Evolutionary conservation across 805 yeast genomes (phyloP).

Genomic region (Lipomyces spencermartinsiae): DNA sequence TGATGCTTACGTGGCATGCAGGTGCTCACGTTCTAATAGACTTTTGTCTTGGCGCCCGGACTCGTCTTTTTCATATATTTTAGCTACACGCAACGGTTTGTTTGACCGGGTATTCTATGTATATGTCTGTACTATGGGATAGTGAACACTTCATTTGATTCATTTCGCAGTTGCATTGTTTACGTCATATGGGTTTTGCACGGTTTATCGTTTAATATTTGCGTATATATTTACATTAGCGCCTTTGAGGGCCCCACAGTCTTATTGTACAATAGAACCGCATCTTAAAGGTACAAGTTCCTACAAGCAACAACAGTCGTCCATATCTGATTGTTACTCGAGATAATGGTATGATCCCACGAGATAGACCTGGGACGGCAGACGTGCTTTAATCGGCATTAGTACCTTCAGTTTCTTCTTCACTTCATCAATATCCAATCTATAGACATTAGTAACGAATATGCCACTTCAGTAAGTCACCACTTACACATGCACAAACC

Average conservation of each 20-base stretch:
- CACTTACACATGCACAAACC: slow-evolving; percentile 70
- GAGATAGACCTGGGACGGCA: slow-evolving; percentile 76
- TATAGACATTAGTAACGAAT: slow-evolving; percentile 37
- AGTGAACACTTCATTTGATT: background rate
- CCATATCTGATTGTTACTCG: slow-evolving; percentile 56
- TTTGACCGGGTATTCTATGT: background rate
- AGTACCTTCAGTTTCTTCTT: slow-evolving; percentile 71
- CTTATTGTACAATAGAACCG: slow-evolving; percentile 1
- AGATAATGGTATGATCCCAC: slow-evolving; percentile 81
- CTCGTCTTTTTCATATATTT: background rate
- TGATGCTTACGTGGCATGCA: background rate
- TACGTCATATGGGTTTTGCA: slow-evolving; percentile 13
- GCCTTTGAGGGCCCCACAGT: background rate
- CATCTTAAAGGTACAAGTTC: background rate
- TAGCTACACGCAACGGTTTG: background rate
- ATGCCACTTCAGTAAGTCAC: slow-evolving; percentile 11
- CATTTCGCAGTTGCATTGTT: background rate
- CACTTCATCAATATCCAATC: slow-evolving; percentile 72
- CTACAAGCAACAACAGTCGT: background rate
- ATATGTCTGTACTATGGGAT: background rate
- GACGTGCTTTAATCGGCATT: slow-evolving; percentile 84
- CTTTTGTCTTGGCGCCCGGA: background rate
- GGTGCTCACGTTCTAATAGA: background rate
- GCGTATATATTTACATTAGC: background rate
- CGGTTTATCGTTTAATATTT: slow-evolving; percentile 7